Evolutionary conservation across 805 yeast genomes (phyloP).

Genomic region (Alloascoidea africana): DNA sequence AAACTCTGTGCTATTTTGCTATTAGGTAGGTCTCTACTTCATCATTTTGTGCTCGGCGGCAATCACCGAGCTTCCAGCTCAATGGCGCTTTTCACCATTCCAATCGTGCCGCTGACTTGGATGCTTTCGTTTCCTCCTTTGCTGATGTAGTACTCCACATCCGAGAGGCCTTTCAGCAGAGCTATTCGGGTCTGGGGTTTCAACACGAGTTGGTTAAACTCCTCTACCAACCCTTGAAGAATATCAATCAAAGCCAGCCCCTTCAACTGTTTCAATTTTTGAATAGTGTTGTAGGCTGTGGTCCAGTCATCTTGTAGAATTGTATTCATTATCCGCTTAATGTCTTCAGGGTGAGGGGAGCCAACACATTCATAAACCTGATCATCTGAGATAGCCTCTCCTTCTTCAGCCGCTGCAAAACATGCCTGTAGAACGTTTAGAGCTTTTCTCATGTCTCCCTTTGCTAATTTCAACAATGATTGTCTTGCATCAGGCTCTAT

Average conservation of each 20-base stretch:
- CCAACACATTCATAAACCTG: constrained; percentile 93
- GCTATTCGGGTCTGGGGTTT: constrained; percentile 43
- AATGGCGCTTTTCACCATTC: constrained; percentile 60
- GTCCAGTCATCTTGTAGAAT: constrained; percentile 83
- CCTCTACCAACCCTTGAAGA: constrained; percentile 58
- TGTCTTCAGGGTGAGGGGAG: constrained; percentile 81
- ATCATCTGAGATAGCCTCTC: constrained; percentile 45
- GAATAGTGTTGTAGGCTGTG: constrained; percentile 52
- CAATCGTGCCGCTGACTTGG: constrained; percentile 82
- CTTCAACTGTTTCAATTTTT: constrained; percentile 46
- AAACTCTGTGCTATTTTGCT: too few species aligned
- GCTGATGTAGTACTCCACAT: constrained; percentile 81
- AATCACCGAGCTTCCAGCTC: constrained; percentile 30
- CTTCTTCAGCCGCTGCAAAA: constrained; percentile 50
- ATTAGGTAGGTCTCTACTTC: too few species aligned
- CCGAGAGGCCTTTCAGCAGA: constrained; percentile 60
- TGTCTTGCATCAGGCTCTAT: constrained; percentile 43
- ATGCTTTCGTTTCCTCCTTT: constrained; percentile 87
- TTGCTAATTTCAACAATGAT: constrained; percentile 57
- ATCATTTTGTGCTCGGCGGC: too few species aligned
- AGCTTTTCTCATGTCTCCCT: constrained; percentile 95
- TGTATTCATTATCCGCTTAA: constrained; percentile 60
- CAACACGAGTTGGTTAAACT: constrained; percentile 55
- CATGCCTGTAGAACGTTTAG: constrained; percentile 91
- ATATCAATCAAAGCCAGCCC: constrained; percentile 88